A percentile compares a stretch with the other conserved stretches of the same genome.
Conservation (phyloP, 331 rosid species). For the Cydonia oblonga region DNA sequence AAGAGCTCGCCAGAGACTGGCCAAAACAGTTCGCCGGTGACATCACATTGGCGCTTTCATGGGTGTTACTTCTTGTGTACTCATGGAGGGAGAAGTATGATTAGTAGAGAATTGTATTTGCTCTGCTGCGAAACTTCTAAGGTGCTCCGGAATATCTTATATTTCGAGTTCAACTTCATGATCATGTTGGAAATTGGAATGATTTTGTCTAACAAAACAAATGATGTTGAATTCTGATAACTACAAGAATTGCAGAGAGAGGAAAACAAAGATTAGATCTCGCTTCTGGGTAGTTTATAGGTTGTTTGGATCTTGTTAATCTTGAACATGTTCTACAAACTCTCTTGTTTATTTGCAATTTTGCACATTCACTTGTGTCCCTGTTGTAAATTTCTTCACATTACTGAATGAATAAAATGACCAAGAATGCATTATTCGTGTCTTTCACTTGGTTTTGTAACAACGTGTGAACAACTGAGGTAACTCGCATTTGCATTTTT, state of each 20-base stretch:
- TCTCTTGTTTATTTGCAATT: not conserved
- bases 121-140: not conserved
- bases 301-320: not conserved
- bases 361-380: not conserved
- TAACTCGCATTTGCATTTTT: not conserved
- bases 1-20: conserved; percentile 62
- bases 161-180: too few species aligned
- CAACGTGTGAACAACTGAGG: fast-evolving
- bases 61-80: conserved; percentile 63
- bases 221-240: not conserved
- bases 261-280: not conserved
- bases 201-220: not conserved
- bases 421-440: not conserved
- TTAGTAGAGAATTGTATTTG: conserved; percentile 8
- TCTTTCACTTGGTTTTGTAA: too few species aligned
- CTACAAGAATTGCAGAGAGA: not conserved
- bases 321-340: not conserved
- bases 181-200: not conserved
- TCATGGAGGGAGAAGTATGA: conserved; percentile 92
- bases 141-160: not conserved
- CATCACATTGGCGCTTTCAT: conserved; percentile 60
- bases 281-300: not conserved
- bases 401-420: not conserved
- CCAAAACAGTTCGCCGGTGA: conserved; percentile 68
- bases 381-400: not conserved